These are phyloP conservation scores for Geoglossum cookeanum DNA, from an alignment of 2,329 filamentous ascomycete genomes.

Conservation along the genomic window DNA sequence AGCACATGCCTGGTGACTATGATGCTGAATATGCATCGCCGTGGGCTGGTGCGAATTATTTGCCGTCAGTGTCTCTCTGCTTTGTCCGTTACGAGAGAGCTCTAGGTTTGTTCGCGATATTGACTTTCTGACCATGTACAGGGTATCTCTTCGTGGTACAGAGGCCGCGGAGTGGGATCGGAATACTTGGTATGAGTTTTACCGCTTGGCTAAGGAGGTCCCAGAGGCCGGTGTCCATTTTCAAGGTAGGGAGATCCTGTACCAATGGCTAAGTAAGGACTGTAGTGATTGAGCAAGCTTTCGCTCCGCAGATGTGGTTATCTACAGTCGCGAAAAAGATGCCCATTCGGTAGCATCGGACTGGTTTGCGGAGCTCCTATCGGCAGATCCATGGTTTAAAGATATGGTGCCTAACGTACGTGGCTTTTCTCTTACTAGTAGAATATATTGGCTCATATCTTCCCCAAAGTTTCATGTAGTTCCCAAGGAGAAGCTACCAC, in stretches of 20 bases:
- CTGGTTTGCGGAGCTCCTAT: constrained; percentile 48
- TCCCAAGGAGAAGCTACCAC: constrained; percentile 35
- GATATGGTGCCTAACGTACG: constrained; percentile 47
- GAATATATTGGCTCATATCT: constrained; percentile 1
- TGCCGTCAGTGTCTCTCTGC: constrained; percentile 36
- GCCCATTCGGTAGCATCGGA: constrained; percentile 30
- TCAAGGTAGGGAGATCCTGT: constrained; percentile 31
- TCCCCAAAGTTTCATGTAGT: constrained; percentile 39
- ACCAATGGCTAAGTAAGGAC: not conserved
- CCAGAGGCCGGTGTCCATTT: constrained; percentile 69
- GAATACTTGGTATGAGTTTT: constrained; percentile 44
- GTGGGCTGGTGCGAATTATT: constrained; percentile 69
- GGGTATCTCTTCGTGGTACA: constrained; percentile 21
- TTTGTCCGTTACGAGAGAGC: not conserved
- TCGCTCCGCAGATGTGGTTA: constrained; percentile 22
- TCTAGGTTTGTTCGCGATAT: not conserved
- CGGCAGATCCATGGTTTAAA: constrained; percentile 53
- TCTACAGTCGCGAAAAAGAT: constrained; percentile 44
- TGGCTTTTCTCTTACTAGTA: not conserved
- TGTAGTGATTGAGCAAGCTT: not conserved
- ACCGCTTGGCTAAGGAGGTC: constrained; percentile 39
- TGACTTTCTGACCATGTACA: constrained; percentile 8
- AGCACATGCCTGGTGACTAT: constrained; percentile 88
- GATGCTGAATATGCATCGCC: constrained; percentile 80
- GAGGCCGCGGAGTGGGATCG: constrained; percentile 34